Evolutionary conservation across 441 rosid species (phyloP), one percentile per base, ranked within the genome.

Genomic region (Bruguiera hainesii): DNA sequence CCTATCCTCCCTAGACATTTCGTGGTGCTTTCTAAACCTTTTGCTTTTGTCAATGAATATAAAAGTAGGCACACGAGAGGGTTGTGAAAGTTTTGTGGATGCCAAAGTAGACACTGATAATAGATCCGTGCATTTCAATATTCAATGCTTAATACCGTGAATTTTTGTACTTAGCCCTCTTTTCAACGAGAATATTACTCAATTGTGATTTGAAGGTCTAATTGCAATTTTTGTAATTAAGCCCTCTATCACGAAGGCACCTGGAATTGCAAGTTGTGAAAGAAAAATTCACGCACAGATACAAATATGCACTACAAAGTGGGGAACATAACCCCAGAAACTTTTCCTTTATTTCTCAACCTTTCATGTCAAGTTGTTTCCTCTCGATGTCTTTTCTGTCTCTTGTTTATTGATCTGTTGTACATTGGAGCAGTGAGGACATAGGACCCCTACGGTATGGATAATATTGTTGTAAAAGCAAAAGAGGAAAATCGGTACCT

Each of bases 341-440:
- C 70, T 64, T 67, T 51, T 42, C 35, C 73, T 63, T 71, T 63
- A 25, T 64, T 60, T 56, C 52, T 52, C 50, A 52, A 15, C 61
- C 66, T 28, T 37, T 33, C 57, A 33, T 53, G 46, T 46, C 42
- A 48, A 62, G 71, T 65, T 62, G 25, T 63, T 60, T 73, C 61
- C 30, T 65, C 49, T 48, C 35, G 8, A 10, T 18, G 52, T 26
- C 37, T 31, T 39, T 18, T 16, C 20, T 51, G 18, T 20, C 42
- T 1, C 20, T 25, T 58, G 23, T 65, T 49, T 63, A 29, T 35
- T n/a, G 28, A 29, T 53, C 10, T 66, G 20, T 63, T 56, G 59
- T 61, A 42, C 46, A 33, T 26, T 16, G 25, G 55, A 37, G 67
- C 13, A 2, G 42, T 67, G 67, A 79, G 79, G 33, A 76, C 72